Base-by-base conservation (phyloP, 2,329 filamentous ascomycete species). In the Chrysosporium keratinophilum region DNA sequence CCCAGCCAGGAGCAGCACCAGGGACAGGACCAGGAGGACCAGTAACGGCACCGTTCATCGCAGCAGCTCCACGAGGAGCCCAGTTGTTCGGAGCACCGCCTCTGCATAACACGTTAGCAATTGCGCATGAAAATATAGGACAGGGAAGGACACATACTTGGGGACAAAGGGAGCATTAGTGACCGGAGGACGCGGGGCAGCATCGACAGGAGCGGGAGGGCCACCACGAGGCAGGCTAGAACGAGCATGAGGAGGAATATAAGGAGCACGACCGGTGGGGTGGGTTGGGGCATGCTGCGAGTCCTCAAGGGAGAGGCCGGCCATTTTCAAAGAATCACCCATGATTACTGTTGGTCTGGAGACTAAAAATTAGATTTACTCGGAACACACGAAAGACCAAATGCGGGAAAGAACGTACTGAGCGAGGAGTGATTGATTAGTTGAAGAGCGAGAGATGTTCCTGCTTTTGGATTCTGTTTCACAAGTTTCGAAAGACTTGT, bases 171-270 rank as follows among this genome's bases (percentile, higher is more conserved):
- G 62, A 57, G 63, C 67, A 54, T 61, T 64, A 56, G 64, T 68
- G 58, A 52, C 59, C 35, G 57, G 61, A 55, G 61, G 63, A 20
- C 62, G 62, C 52, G 64, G 59, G 57, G 68, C 62, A 57, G 68
- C 70, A 58, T 73, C 72, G 60, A 72, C 58, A 42, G 64, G 65
- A 34, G 67, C 65, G 54, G 67, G 67, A 56, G 62, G 61, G 52
- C 63, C 62, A 48, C 56, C 56, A 56, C 56, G 56, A 33, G 52
- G 57, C 44, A 68, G 69, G 52, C 68, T 65, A 28, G 23, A 28
- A 60, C 81, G 78, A 60, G 83, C 76, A 68, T 84, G 81, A 63
- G 81, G 81, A 64, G 81, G 81, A 62, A 84, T 83, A 70, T 84
- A 84, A 62, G 81, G 77, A 68, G 78, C 74, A 65, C 79, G 80